Evolutionary conservation across 768 basidiomycete species (phyloP).

Genomic region (Agrocybe pediades): DNA sequence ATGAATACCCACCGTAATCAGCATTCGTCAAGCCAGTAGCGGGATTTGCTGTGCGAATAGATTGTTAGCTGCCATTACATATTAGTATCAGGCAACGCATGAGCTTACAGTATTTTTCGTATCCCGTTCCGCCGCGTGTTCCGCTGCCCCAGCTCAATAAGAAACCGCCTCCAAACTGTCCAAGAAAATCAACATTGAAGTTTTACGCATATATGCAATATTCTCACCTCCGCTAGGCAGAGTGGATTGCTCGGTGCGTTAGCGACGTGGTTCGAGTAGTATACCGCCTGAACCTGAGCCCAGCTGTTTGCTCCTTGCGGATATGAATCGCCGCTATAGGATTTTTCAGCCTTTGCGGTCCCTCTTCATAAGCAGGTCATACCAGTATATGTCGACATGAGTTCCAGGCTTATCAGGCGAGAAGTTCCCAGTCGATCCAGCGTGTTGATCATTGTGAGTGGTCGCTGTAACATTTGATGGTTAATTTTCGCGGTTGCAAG

Average conservation of each 20-base stretch:
- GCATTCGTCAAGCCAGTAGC: slow-evolving; percentile 44
- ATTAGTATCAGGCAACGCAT: not conserved
- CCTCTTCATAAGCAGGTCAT: too few relatives aligned
- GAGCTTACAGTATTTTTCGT: slow-evolving; percentile 49
- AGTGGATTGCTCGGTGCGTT: slow-evolving; percentile 49
- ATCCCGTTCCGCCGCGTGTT: slow-evolving; percentile 47
- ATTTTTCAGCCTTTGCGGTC: too few relatives aligned
- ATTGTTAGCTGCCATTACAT: not conserved
- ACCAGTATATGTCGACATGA: slow-evolving; percentile 54
- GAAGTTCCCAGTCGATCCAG: slow-evolving; percentile 48
- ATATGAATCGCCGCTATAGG: slow-evolving; percentile 50
- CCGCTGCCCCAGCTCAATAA: slow-evolving; percentile 45
- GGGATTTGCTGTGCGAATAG: slow-evolving; percentile 10
- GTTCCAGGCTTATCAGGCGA: slow-evolving; percentile 47
- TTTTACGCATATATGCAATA: not conserved
- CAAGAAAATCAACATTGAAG: not conserved
- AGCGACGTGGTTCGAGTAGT: slow-evolving; percentile 44
- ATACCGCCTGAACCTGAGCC: slow-evolving; percentile 51
- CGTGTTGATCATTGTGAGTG: slow-evolving; percentile 51
- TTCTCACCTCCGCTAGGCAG: slow-evolving; percentile 47
- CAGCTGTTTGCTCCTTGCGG: slow-evolving; percentile 49
- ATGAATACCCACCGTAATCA: slow-evolving; percentile 34
- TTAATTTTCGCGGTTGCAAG: not conserved
- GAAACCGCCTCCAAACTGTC: slow-evolving; percentile 51
- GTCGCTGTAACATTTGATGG: slow-evolving; percentile 34